Base-by-base conservation (phyloP, 2,329 filamentous ascomycete species). In the Clathrospora elynae region DNA sequence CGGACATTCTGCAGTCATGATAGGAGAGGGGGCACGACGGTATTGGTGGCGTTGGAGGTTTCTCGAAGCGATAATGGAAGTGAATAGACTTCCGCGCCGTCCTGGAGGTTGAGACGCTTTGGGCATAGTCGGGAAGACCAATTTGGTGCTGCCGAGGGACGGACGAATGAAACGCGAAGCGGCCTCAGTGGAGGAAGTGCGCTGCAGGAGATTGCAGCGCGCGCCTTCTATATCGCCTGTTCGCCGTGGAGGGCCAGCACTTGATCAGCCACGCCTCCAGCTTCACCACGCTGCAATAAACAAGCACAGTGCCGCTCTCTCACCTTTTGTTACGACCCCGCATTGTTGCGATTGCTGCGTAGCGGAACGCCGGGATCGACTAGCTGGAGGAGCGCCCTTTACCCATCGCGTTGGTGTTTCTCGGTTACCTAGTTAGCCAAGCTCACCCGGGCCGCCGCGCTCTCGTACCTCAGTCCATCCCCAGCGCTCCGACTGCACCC, bases 381-480 rank as follows among this genome's bases (percentile, higher is more conserved):
- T n/a, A n/a, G n/a, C n/a, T n/a, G n/a, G n/a, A 38, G 42, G 17
- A 46, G 22, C 26, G 48, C 46, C 55, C 46, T 58, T 50, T 49
- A 53, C 29, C 44, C 54, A 52, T 51, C 40, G 28, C 19, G 33
- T 48, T 49, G 53, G 56, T 54, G 58, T 52, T 53, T 56, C 56
- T 64, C 61, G 64, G 61, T 55, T 65, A 59, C 50, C 54, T 49
- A 57, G 53, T 50, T 45, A 57, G 53, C 57, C 56, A 57, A 57
- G 57, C 55, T 51, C 45, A 41, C 46, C 24, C 43, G 36, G 47
- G 41, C 49, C 53, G 50, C 55, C 51, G 51, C 53, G 56, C 54
- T 56, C 52, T 56, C 57, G 59, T 59, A 67, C 61, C 62, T 64
- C 58, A 42, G n/a, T 33, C 49, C 50, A 49, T 57, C 57, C 51